Evolutionary conservation across 129 eudicot species (phyloP), one percentile per base, ranked within the genome.

Genomic region (Escallonia rubra): DNA sequence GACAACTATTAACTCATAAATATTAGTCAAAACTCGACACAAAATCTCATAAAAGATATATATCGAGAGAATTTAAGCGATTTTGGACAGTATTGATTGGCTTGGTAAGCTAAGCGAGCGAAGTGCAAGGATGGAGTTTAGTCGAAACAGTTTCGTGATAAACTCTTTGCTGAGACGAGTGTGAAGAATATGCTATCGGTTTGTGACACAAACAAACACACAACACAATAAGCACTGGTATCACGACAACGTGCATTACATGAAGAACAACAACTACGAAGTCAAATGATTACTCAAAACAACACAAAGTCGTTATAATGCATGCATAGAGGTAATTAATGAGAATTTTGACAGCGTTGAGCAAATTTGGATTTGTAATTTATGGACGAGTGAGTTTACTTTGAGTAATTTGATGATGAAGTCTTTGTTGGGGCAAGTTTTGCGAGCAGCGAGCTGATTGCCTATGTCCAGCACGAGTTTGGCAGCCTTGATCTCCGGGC

Each of bases 391-490:
- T n/a, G 34, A 4, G 44, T 77, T 70, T 72, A 89, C 98, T 49
- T 80, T 80, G 66, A 93, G 95, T 52, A 85, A 44, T 47, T 89
- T 89, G 53, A 89, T 74, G 55, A 93, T 80, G 53, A 66, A 59
- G 57, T 81, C 95, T 70, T 93, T 89, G 87, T 81, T 69, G 57
- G 95, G 96, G 52, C 93, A 83, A 64, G 75, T 72, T 71, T 82
- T 76, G 48, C 48, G 68, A 41, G 83, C 75, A 10, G 64, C 80
- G 59, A 93, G 88, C 64, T 86, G 89, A 44, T 89, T 77, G 48
- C 90, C 93, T n/a, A 93, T 71, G 41, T 74, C 88, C 63, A 63
- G 44, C 66, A 93, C 70, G 54, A 87, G 63, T 65, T 76, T 44
- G 72, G 64, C 68, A 13, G 89, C 86, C 34, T 23, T 23, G 43